A percentile compares a stretch with the other conserved stretches of the same genome.
These are phyloP conservation scores for Fusarium irregulare DNA, from an alignment of 2,329 filamentous ascomycete species.

Conservation along the genomic window DNA sequence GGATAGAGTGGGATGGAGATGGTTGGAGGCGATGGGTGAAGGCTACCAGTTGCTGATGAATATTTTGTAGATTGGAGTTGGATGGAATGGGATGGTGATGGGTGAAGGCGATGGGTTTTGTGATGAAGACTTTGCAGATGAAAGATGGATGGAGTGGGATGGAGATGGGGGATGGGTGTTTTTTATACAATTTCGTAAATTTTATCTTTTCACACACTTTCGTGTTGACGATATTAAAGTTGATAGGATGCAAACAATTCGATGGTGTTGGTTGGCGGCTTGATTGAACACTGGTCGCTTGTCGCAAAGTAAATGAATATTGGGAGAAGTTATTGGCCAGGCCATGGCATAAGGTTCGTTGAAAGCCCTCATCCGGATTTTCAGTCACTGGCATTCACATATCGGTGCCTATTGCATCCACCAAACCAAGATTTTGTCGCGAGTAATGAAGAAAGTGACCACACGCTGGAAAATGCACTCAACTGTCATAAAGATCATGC, in stretches of 20 bases:
- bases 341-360: not conserved
- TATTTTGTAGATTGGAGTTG: too few relatives aligned
- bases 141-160: not conserved
- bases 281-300: not conserved
- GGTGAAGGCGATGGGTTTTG: too few relatives aligned
- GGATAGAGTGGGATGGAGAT: too few relatives aligned
- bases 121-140: too few relatives aligned
- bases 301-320: accelerated
- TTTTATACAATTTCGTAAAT: not conserved
- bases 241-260: not conserved
- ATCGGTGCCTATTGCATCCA: not conserved
- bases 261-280: not conserved
- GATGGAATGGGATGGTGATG: too few relatives aligned
- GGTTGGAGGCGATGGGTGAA: too few relatives aligned
- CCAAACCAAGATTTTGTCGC: not conserved
- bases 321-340: accelerated
- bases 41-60: too few relatives aligned
- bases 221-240: not conserved
- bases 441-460: accelerated
- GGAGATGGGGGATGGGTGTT: not conserved
- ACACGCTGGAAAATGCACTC: too few relatives aligned
- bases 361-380: not conserved
- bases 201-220: accelerated
- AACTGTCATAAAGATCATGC: accelerated
- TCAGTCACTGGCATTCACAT: too few relatives aligned